Evolutionary conservation across 2,329 filamentous ascomycete genomes (phyloP).

Genomic region (Xylariaceae sp.): DNA sequence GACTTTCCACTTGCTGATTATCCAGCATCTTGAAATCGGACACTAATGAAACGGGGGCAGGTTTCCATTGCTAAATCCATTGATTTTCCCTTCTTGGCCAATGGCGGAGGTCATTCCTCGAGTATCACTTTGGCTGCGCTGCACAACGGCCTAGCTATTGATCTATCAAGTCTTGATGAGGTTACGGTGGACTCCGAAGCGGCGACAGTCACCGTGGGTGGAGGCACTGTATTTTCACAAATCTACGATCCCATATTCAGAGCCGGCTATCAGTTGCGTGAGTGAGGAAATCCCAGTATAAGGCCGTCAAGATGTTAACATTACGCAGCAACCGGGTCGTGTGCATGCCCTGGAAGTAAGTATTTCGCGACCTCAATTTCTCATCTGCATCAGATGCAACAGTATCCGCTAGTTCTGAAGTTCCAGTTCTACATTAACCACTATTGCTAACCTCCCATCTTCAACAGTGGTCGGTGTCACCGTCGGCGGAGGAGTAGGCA

Average conservation of each 20-base stretch:
- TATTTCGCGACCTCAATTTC: too few relatives aligned
- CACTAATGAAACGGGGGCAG: not conserved
- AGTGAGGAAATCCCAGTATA: not conserved
- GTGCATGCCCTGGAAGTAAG: conserved; percentile 11
- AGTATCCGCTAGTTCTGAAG: too few relatives aligned
- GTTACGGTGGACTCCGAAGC: conserved; percentile 19
- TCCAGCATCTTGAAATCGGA: not conserved
- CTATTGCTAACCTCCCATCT: too few relatives aligned
- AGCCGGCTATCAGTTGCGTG: conserved; percentile 17
- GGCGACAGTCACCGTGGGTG: conserved; percentile 17
- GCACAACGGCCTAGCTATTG: conserved; percentile 31
- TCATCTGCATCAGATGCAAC: too few relatives aligned
- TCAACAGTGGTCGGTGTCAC: conserved; percentile 18
- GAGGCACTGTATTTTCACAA: not conserved
- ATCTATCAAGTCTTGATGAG: conserved; percentile 29
- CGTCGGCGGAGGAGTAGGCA: conserved; percentile 22
- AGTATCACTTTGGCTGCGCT: conserved; percentile 24
- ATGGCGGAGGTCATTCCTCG: conserved; percentile 34
- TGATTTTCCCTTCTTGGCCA: conserved; percentile 34
- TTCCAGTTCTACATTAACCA: too few relatives aligned
- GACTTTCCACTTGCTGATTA: not conserved
- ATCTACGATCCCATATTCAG: conserved; percentile 9
- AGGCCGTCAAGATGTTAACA: not conserved
- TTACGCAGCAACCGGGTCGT: not conserved
- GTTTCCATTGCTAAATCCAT: conserved; percentile 4